Conservation (phyloP, 352 stramenopile species). For the Globisporangium heterothallicum region DNA sequence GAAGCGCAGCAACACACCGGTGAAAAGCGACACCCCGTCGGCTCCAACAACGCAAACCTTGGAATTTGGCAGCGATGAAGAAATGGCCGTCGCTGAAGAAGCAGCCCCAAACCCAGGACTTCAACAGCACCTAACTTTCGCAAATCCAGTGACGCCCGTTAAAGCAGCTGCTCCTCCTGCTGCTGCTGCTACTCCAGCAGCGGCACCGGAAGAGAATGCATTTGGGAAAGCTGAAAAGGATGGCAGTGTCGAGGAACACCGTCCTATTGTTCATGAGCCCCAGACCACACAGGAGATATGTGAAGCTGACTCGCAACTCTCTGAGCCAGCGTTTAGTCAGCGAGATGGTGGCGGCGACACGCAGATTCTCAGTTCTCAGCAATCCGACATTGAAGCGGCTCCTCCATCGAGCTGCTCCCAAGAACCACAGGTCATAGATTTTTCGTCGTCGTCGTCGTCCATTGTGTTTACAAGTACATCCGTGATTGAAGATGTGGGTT, state of each 20-base stretch:
- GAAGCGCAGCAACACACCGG: slow-evolving; percentile 1
- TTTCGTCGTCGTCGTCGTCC: slow-evolving; percentile 11
- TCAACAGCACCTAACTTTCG: neutral
- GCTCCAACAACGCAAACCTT: slow-evolving; percentile 9
- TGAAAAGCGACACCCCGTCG: slow-evolving; percentile 9
- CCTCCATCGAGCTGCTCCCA: slow-evolving; percentile 14
- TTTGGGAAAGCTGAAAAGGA: neutral
- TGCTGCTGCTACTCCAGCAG: neutral
- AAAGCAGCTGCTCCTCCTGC: neutral
- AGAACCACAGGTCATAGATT: slow-evolving; percentile 9
- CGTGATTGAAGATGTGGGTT: slow-evolving; percentile 74
- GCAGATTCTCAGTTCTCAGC: slow-evolving; percentile 10
- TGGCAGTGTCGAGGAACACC: neutral
- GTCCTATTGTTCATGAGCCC: neutral
- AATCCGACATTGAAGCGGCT: slow-evolving; percentile 1
- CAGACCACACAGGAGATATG: slow-evolving; percentile 2
- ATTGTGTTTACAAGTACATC: slow-evolving; percentile 69
- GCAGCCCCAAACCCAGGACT: neutral
- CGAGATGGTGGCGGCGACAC: slow-evolving; percentile 5
- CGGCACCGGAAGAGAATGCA: neutral
- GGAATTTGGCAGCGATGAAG: slow-evolving; percentile 10
- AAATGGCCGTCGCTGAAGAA: neutral
- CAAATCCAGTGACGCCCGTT: slow-evolving; percentile 5
- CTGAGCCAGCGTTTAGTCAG: neutral
- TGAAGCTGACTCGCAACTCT: slow-evolving; percentile 4